Evolutionary conservation across 805 yeast genomes (phyloP), one percentile per base, ranked within the genome.

Genomic region (Alloascoidea africana): DNA sequence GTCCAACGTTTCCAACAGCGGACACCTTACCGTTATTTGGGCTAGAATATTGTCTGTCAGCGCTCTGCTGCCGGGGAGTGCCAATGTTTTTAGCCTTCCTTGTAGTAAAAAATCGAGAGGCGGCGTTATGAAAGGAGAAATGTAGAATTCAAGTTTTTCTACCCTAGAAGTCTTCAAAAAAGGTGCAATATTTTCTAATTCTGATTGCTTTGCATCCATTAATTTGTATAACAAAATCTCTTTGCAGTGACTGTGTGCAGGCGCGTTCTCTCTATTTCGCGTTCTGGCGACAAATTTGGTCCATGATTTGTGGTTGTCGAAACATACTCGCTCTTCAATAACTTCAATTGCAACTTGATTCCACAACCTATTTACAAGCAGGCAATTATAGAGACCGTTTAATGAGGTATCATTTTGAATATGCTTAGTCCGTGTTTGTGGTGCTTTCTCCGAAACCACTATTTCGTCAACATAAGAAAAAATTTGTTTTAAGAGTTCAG

Each of bases 71-170:
- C 95, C 96, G 0, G 96, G 87, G 3, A 87, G 58, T 1, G 73
- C 66, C 30, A 80, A 49, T 33, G 53, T 59, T 33, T 58, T 56
- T 35, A 77, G 50, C 13, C 49, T 47, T 4, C 60, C 48, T 3
- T 66, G 65, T 2, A 60, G 43, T 34, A 76, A 58, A 51, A 77
- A 60, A 2, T 52, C 41, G 4, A 58, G 44, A 0, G 74, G 59
- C 3, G 94, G 94, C 4, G 66, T 48, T 18, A 82, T 51, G 34
- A 64, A 65, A 4, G 95, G 89, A 51, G 95, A 85, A 49, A 87
- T 79, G 56, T 80, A 84, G 47, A 85, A 64, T 53, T 86, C 94
- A 18, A 86, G 59, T 80, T 81, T 73, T 45, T 66, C 63, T 34
- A 85, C 52, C 33, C 64, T 59, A 2, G 66, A 60, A 30, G 75